Evolutionary conservation across 768 basidiomycete species (phyloP).

Genomic region (Xerocomellus dryophilus): DNA sequence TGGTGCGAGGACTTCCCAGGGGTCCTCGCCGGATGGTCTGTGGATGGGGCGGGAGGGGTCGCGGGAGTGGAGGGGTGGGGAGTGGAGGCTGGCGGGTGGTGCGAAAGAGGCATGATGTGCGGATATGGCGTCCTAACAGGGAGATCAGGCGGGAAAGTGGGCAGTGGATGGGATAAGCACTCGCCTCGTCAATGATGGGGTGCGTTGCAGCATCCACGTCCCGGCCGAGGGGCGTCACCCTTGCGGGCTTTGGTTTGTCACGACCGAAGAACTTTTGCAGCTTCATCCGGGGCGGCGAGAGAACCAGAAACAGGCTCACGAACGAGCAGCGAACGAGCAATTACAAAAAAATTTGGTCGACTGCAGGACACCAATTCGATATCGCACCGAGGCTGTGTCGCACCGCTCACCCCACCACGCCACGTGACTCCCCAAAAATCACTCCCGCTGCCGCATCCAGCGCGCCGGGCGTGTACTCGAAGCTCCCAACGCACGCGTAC

Average conservation of each 20-base stretch:
- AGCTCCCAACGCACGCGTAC: conserved; percentile 47
- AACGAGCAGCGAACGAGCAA: not conserved
- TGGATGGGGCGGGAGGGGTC: conserved; percentile 26
- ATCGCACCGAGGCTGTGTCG: conserved; percentile 25
- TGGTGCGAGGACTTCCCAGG: conserved; percentile 43
- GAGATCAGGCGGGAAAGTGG: not conserved
- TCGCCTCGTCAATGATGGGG: conserved; percentile 30
- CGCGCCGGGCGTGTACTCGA: conserved; percentile 56
- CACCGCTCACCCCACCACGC: conserved; percentile 4
- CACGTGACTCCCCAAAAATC: conserved; percentile 42
- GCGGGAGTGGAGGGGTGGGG: conserved; percentile 3
- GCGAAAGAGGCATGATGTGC: conserved; percentile 22
- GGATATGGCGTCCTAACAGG: conserved; percentile 22
- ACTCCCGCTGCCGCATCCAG: conserved; percentile 43
- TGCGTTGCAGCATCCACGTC: conserved; percentile 21
- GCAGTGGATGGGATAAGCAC: not conserved
- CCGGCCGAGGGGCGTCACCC: conserved; percentile 24
- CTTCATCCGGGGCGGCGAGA: conserved; percentile 42
- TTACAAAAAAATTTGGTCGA: conserved; percentile 2
- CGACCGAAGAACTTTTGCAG: conserved; percentile 51
- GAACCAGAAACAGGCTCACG: not conserved
- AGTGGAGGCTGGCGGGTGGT: not conserved
- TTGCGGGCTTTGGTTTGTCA: conserved; percentile 43
- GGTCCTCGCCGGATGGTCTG: conserved; percentile 39
- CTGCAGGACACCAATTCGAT: conserved; percentile 1